Base-by-base conservation (phyloP, 148 eudicot genomes). In the Vaccinium darrowii region DNA sequence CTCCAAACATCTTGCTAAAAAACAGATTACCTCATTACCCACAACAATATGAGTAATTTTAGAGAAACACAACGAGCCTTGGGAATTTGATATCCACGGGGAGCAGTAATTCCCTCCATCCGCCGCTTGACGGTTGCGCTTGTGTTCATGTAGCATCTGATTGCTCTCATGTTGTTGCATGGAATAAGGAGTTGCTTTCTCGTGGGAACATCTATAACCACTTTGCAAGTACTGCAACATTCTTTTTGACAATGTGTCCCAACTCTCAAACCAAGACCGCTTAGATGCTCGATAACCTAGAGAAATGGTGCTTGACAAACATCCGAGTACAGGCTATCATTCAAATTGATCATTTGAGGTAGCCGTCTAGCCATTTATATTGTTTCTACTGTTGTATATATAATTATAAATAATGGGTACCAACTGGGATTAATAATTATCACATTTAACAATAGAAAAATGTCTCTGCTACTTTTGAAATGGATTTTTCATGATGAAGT, bases 401-500 rank as follows among this genome's bases (percentile, higher is more conserved):
- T 9, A 3, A 39, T 74, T 16, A 36, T 16, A 21, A 39, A 36
- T 8, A 43, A 74, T 18, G 52, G 10, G n/a, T 33, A 74, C 27
- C n/a, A 27, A 33, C n/a, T 57, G 21, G 69, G 33, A 19, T 62
- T 63, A 8, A 79, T 67, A 71, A 80, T 52, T 72, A 18, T 5
- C 73, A 16, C 19, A 54, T 47, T 54, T 79, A 11, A 8, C 13
- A n/a, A 19, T 49, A 76, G 79, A 76, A 76, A 47, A 76, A 76
- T 47, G 53, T 33, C 79, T 76, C 10, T 2, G 52, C 36, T 77
- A 50, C 58, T 76, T 47, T 21, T 23, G 30, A 14, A 79, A 53
- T 54, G 57, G 62, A 27, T 53, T 79, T 30, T 79, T 79, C 65
- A 79, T 56, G 23, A 30, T 54, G 81, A 75, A 54, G 49, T 78